A percentile compares a stretch with the other conserved stretches of the same genome.
Evolutionary conservation across 352 stramenopile species (phyloP).

Genomic region (Elongisporangium prolatum): DNA sequence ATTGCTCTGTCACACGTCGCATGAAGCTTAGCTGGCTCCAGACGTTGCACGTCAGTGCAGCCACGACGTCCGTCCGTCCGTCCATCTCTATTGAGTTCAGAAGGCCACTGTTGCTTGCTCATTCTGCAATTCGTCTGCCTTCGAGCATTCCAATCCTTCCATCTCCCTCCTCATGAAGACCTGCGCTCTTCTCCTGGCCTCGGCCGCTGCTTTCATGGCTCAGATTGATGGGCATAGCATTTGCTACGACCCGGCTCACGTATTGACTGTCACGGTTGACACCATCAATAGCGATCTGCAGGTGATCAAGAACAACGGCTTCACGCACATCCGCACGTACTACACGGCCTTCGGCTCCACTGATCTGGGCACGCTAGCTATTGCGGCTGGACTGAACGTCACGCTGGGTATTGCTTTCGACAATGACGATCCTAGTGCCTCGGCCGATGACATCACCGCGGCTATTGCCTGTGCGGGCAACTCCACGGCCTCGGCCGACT

Average conservation of each 20-base stretch:
- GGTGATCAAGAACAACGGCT: constrained; percentile 37
- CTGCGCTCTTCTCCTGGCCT: background rate
- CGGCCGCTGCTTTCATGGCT: background rate
- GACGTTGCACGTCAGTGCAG: background rate
- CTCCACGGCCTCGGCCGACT: constrained; percentile 15
- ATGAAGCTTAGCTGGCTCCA: background rate
- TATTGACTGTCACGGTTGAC: constrained; percentile 23
- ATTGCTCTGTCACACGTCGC: background rate
- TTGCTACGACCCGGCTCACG: constrained; percentile 45
- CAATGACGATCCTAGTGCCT: constrained; percentile 23
- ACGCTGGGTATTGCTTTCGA: constrained; percentile 41
- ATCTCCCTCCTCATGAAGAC: background rate
- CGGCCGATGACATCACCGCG: constrained; percentile 27
- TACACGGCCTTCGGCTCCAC: constrained; percentile 34
- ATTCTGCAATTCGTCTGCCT: background rate
- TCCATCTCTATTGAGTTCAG: background rate
- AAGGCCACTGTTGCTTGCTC: background rate
- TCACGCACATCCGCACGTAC: constrained; percentile 45
- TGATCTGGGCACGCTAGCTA: constrained; percentile 35
- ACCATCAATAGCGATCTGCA: constrained; percentile 40
- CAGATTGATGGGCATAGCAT: constrained; percentile 14
- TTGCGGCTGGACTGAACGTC: constrained; percentile 39
- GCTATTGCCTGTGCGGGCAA: constrained; percentile 12
- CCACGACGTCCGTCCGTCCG: background rate
- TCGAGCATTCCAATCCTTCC: background rate